These are phyloP conservation scores for Solanum sparsipilum DNA, from an alignment of 257 asterid species.

Conservation along the genomic window DNA sequence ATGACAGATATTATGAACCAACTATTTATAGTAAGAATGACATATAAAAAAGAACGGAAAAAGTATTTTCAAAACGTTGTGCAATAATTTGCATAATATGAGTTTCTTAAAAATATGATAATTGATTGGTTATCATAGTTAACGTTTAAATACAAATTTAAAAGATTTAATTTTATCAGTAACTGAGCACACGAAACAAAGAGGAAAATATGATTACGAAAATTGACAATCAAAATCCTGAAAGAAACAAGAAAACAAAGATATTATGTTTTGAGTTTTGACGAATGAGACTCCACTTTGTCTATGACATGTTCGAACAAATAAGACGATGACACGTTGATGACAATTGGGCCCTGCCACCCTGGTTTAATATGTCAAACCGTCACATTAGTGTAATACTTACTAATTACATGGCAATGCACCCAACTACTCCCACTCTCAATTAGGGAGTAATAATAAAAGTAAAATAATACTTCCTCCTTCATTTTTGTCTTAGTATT, in stretches of 20 bases:
- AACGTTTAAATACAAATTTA: background rate
- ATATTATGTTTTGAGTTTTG: background rate
- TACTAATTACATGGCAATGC: background rate
- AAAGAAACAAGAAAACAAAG: background rate
- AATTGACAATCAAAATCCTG: background rate
- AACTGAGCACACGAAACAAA: background rate
- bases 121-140: background rate
- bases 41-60: no score
- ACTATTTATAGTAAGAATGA: no score
- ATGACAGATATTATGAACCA: no score
- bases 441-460: no score
- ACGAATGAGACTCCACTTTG: background rate
- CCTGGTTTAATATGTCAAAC: background rate
- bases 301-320: background rate
- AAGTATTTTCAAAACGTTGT: background rate
- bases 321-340: background rate
- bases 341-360: background rate
- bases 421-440: background rate
- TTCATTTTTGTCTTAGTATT: no score
- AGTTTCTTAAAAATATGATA: background rate
- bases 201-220: background rate
- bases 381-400: background rate
- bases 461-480: no score
- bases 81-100: background rate
- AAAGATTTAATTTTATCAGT: background rate